These are phyloP conservation scores for Pluteus cervinus DNA, from an alignment of 768 basidiomycete genomes.

Conservation along the genomic window DNA sequence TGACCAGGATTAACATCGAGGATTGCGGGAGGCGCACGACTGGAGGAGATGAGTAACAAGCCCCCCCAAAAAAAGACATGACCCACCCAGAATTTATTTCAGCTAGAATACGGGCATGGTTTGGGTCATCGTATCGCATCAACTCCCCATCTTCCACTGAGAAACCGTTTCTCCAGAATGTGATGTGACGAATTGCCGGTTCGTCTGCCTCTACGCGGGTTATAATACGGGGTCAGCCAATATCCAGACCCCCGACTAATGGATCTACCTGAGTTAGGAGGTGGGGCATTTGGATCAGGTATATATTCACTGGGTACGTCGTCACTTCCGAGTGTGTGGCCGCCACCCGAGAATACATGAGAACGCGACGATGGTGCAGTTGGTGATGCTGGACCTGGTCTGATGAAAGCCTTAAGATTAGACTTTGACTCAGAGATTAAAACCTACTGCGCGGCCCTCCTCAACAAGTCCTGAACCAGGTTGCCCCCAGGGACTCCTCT, in stretches of 20 bases:
- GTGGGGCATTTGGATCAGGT: conserved; percentile 58
- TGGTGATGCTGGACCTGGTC: conserved; percentile 27
- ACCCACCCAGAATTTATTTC: conserved; percentile 77
- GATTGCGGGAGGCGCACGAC: conserved; percentile 73
- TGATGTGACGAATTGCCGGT: conserved; percentile 65
- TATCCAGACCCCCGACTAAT: not conserved
- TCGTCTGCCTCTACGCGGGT: conserved; percentile 29
- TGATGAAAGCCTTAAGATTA: conserved; percentile 13
- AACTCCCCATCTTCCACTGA: conserved; percentile 85
- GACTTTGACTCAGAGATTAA: not conserved
- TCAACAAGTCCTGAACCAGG: conserved; percentile 66
- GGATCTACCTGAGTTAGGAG: conserved; percentile 19
- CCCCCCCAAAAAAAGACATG: not conserved
- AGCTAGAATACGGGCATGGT: conserved; percentile 57
- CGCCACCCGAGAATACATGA: conserved; percentile 60
- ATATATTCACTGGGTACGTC: conserved; percentile 75
- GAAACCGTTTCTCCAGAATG: conserved; percentile 94
- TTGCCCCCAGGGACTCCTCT: conserved; percentile 44
- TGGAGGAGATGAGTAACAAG: conserved; percentile 18
- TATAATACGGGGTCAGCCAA: not conserved
- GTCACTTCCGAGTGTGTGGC: conserved; percentile 84
- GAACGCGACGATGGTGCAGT: conserved; percentile 12
- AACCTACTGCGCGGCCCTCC: conserved; percentile 75
- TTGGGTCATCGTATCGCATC: conserved; percentile 77
- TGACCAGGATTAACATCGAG: conserved; percentile 73